Evolutionary conservation across 768 basidiomycete genomes (phyloP), one percentile per base, ranked within the genome.

Genomic region (Leccinum variicolor): DNA sequence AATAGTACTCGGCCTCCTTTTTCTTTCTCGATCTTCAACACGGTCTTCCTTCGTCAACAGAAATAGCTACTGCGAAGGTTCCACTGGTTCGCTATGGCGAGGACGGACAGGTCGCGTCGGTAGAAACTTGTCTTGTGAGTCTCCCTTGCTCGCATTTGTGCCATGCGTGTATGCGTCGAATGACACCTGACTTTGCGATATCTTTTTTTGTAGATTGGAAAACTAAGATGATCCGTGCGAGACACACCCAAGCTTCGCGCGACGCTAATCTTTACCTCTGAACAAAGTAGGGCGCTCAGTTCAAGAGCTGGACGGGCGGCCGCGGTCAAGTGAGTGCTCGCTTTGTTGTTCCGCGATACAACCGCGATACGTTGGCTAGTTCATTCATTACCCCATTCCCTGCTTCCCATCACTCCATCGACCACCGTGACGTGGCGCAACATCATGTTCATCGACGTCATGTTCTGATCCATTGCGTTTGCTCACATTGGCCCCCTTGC

Each of bases 261-360:
- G 13, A 47, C 46, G 15, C 19, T 15, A 8, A 25, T n/a, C 13
- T 46, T 46, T 14, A 45, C 43, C n/a, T 39, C 36, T 39, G 7
- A 17, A 39, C 55, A 84, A 83, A 78, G 3, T 85, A 85, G 56
- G 84, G 73, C 7, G 84, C 84, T n/a, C 78, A 84, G 10, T 86
- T 85, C 74, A 85, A 85, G 73, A 85, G 84, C 64, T 85, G 83
- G 83, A 80, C 81, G 1, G 84, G 84, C 0, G 84, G 84, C 3
- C 26, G 83, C 82, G 1, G 69, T 76, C 47, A 85, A 85, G 84
- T 84, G 58, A 6, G 77, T 54, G 36, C 2, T 29, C 41, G 17
- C 23, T 15, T 26, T 17, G 39, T 39, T 39, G 17, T 23, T 25
- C 23, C 21, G 11, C 46, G 15, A 25, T 26, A 17, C 46, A 6